Base-by-base conservation (phyloP, 2,329 filamentous ascomycete species). In the Colletotrichum endophyticum region DNA sequence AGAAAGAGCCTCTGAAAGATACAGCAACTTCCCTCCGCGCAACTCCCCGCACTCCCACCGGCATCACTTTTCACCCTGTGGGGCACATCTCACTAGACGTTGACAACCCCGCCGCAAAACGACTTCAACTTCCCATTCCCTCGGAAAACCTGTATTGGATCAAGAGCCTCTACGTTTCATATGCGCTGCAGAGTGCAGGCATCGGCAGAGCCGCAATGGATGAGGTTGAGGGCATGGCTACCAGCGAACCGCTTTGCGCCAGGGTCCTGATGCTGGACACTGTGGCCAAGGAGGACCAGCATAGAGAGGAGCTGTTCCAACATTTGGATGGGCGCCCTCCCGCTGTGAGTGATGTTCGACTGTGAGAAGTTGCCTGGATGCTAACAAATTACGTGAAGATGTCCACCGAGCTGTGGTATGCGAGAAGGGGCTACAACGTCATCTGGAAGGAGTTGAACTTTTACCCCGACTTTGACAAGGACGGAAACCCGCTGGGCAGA, bases 1-100 rank as follows among this genome's bases (percentile, higher is more conserved):
- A 76, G 25, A 66, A 71, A 78, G 22, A 71, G 73, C 22, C 78
- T 39, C 32, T 82, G 66, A 1, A 36, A 28, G 66, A 81, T 67
- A 73, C 78, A 0, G 76, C 77, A 30, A 70, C 34, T 15, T 73
- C 73, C 2, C 22, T 79, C 28, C 63, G 57, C n/a, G 72, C 62
- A 12, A 34, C 28, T 28, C 32, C 77, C 3, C 53, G 78, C 2
- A 70, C 77, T 3, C 77, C 79, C 2, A 57, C 74, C 0, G 13
- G 44, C 6, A 28, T 72, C 0, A 28, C 32, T 5, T 84, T 84
- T 57, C 59, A 80, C 8, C 83, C 83, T 1, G 76, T 84, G 27
- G 83, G 83, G 5, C 83, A 84, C 62, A 81, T 84, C 44, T 79
- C 81, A 4, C 79, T 84, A 6, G 80, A 81, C 72, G 71, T 62